Conservation (phyloP, 495 filamentous ascomycete genomes). For the Podospora fimiseda region DNA sequence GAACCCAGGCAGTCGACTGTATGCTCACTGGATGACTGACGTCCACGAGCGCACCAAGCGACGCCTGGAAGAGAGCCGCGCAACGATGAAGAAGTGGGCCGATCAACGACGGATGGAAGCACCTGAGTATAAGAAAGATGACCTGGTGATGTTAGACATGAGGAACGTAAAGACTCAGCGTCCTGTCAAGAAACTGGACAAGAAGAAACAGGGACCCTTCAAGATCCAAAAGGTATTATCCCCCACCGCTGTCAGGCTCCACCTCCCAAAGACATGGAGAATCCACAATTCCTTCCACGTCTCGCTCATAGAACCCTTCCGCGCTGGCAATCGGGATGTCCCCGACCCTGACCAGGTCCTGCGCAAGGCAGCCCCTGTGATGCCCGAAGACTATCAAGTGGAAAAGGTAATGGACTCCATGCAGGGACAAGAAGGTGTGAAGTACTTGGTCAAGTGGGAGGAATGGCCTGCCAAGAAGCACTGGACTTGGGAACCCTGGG, state of each 20-base stretch:
- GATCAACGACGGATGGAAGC: neutral
- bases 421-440: no score
- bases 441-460: no score
- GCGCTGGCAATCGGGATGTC: no score
- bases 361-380: no score
- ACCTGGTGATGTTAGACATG: neutral
- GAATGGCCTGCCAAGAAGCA: no score
- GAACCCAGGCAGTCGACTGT: neutral
- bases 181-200: neutral
- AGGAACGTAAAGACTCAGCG: neutral
- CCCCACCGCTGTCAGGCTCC: neutral
- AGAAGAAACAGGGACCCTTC: neutral
- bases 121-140: neutral
- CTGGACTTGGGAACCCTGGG: no score
- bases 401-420: no score
- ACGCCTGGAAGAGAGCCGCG: neutral
- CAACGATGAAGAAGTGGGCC: neutral
- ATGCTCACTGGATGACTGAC: neutral
- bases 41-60: neutral
- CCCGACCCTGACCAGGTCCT: no score
- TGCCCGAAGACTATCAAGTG: no score
- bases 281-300: neutral
- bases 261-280: neutral
- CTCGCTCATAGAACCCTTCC: neutral
- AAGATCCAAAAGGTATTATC: slow-evolving; percentile 1